Evolutionary conservation across 139 green algal species (phyloP).

Genomic region (Gonium pectorale): DNA sequence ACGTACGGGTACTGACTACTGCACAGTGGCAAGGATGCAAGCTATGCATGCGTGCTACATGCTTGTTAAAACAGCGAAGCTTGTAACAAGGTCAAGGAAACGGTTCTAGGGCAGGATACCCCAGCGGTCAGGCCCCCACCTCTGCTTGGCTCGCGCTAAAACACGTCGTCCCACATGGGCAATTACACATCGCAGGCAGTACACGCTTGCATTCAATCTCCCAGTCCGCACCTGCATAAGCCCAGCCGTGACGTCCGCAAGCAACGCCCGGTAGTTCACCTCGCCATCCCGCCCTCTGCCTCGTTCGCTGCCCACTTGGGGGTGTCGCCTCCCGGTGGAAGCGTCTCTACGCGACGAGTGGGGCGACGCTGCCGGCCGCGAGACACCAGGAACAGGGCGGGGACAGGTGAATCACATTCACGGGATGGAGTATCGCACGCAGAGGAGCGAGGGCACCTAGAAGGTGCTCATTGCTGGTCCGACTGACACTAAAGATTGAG

Average conservation of each 20-base stretch:
- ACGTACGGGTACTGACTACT: no score
- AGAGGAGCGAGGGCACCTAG: not conserved
- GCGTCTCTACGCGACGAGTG: not conserved
- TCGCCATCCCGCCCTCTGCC: not conserved
- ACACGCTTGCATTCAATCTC: not conserved
- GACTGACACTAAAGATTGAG: no score
- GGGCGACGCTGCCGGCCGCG: not conserved
- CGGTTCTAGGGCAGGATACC: not conserved
- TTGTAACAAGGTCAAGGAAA: not conserved
- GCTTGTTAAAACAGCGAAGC: not conserved
- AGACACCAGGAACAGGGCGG: not conserved
- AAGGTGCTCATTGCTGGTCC: no score
- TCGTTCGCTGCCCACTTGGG: no score
- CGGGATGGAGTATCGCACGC: not conserved
- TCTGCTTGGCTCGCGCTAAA: not conserved
- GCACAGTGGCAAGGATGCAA: not conserved
- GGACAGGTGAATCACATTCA: not conserved
- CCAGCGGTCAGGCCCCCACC: not conserved
- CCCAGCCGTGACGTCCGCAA: not conserved
- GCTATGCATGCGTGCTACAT: not conserved
- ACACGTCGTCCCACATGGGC: no score
- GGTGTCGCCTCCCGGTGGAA: not conserved
- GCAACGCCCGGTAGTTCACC: conserved; percentile 6
- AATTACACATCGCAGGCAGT: not conserved
- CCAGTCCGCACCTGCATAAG: conserved; percentile 16